Base-by-base conservation (phyloP, 108 stramenopile genomes). In the Schizochytrium sp. region DNA sequence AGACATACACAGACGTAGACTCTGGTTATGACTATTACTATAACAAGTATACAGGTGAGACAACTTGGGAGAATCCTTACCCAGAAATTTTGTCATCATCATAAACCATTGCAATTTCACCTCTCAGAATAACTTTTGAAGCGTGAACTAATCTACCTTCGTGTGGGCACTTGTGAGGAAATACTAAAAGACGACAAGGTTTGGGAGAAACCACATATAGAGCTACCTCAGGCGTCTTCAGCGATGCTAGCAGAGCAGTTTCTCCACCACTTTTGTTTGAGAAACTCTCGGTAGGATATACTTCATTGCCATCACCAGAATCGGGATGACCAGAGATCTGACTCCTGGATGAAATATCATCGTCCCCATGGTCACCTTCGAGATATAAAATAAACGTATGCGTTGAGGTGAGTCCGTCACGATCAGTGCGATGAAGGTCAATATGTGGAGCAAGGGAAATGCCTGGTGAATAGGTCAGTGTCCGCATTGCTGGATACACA, bases 351-450 rank as follows among this genome's bases (percentile, higher is more conserved):
- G 59, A 17, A 17, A n/a, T 60, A 10, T 83, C 76, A 53, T 5
- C 5, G 1, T 55, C 76, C 55, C 15, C 72, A 15, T 83, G 17
- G 2, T 53, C 13, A n/a, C 53, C 76, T 38, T 83, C 76, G 17
- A 83, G 53, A 28, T 83, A 83, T 28, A 83, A 42, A 55, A 83
- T 83, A 53, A 83, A 83, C 15, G 76, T 83, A 53, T 83, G 76
- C 53, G 76, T 83, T 10, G 76, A 83, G 47, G 50, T 47, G 5
- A 55, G 10, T 0, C 76, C 76, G 0, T 83, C 76, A 13, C 10
- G 53, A 10, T 56, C 76, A 47, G 47, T 49, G 76, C 76, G 76
- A 83, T 49, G 53, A 10, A 83, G 28, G 40, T 83, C 76, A 49
- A 83, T 55, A 55, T 83, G 76, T 5, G 76, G 76, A 12, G 76